Base-by-base conservation (phyloP, 2,329 filamentous ascomycete species). In the Colletotrichum tofieldiae region DNA sequence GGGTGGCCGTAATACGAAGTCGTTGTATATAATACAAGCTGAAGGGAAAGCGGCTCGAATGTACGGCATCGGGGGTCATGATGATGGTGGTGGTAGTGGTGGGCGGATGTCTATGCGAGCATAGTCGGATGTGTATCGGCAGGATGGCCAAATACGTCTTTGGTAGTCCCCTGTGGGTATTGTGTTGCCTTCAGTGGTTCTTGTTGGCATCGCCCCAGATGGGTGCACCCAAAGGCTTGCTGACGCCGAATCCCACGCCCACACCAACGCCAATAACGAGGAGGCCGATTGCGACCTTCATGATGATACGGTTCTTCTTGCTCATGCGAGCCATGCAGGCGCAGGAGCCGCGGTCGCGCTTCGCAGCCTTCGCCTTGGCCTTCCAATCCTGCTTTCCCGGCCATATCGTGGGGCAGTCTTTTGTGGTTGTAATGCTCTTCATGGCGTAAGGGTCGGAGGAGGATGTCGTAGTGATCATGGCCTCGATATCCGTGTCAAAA, bases 351-450 rank as follows among this genome's bases (percentile, higher is more conserved):
- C 80, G 79, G 62, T 84, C 82, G 72, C 85, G 86, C 82, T 89
- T 89, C 71, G 87, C 87, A 14, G 84, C 86, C 80, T 87, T 88
- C 73, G 88, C 88, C 82, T 90, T 89, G 72, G 85, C 83, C 79
- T 87, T 88, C 89, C 90, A 91, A 77, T 90, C 86, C 32, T 86
- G 84, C 77, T 89, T 86, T 68, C 87, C 86, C 6, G 90, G 90
- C 90, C 90, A 92, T 23, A 90, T 88, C 39, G 72, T 69, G 55
- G 86, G 83, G 76, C 85, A 87, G 72, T 91, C 88, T 72, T 84
- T 84, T 65, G 84, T 85, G 39, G 78, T 78, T 49, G 77, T 80
- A 23, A 77, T 79, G 67, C 79, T 76, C 71, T 81, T 82, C 68
- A 79, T 78, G 65, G 78, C 81, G 37, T 78, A 76, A 39, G 79